A percentile compares a stretch with the other conserved stretches of the same genome.
Evolutionary conservation across 768 basidiomycete genomes (phyloP).

Genomic region (Pulveroboletus sp.): DNA sequence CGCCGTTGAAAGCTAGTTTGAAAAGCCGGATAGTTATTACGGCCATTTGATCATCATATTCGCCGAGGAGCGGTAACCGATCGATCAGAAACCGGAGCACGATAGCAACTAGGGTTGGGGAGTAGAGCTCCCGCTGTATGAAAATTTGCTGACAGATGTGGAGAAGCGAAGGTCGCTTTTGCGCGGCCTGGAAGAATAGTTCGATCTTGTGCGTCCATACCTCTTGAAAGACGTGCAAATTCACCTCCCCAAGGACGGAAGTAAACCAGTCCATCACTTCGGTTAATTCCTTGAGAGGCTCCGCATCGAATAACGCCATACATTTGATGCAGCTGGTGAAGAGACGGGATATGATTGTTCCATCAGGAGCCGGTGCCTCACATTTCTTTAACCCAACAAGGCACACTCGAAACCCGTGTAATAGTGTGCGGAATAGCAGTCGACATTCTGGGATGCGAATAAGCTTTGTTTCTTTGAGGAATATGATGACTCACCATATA

Average conservation of each 20-base stretch:
- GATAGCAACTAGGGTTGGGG: constrained; percentile 84
- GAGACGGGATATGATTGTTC: constrained; percentile 80
- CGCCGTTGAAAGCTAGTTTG: constrained; percentile 93
- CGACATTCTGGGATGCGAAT: constrained; percentile 64
- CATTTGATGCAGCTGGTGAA: constrained; percentile 84
- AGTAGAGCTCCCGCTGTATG: constrained; percentile 67
- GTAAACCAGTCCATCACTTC: constrained; percentile 85
- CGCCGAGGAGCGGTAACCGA: constrained; percentile 78
- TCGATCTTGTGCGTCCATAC: constrained; percentile 93
- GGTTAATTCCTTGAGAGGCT: constrained; percentile 62
- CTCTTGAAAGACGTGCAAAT: constrained; percentile 91
- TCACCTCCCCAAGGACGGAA: constrained; percentile 74
- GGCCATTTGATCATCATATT: constrained; percentile 78
- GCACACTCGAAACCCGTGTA: constrained; percentile 84
- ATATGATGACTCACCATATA: constrained; percentile 57
- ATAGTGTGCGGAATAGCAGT: constrained; percentile 79
- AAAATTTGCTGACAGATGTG: constrained; percentile 85
- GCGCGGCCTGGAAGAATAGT: constrained; percentile 80
- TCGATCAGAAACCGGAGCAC: constrained; percentile 84
- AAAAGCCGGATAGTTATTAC: constrained; percentile 86
- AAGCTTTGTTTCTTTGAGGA: constrained; percentile 1
- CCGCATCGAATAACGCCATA: constrained; percentile 78
- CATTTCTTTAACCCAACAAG: constrained; percentile 75
- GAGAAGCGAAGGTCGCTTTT: constrained; percentile 75
- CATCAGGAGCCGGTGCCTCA: constrained; percentile 77